Evolutionary conservation across 2,329 filamentous ascomycete genomes (phyloP).

Genomic region (Cordyceps cicadae): DNA sequence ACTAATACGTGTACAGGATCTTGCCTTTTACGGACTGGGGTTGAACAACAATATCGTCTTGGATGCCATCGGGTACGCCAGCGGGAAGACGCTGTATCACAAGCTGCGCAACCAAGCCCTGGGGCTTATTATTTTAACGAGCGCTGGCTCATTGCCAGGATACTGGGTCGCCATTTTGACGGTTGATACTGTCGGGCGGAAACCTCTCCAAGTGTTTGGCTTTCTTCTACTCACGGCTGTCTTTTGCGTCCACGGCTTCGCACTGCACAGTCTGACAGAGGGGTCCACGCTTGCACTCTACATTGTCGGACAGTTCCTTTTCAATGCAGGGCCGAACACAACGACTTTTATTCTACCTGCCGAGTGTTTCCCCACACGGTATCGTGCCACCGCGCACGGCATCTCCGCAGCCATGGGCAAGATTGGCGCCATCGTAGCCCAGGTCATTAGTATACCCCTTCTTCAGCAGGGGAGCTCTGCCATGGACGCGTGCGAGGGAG

Average conservation of each 20-base stretch:
- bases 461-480: conserved; percentile 40
- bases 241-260: conserved; percentile 56
- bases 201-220: conserved; percentile 61
- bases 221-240: conserved; percentile 54
- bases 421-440: conserved; percentile 59
- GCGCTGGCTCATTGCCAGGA: conserved; percentile 69
- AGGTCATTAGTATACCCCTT: conserved; percentile 56
- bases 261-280: conserved; percentile 40
- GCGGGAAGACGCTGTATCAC: conserved; percentile 55
- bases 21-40: conserved; percentile 61
- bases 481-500: conserved; percentile 40
- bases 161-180: conserved; percentile 70
- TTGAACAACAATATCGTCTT: conserved; percentile 71
- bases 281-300: conserved; percentile 51
- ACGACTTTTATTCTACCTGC: conserved; percentile 59
- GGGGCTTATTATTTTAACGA: conserved; percentile 69
- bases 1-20: conserved; percentile 38
- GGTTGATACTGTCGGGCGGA: conserved; percentile 69
- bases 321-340: conserved; percentile 58
- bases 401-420: conserved; percentile 60
- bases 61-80: conserved; percentile 61
- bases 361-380: conserved; percentile 57
- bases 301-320: conserved; percentile 57
- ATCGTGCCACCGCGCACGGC: conserved; percentile 55
- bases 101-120: conserved; percentile 64